A percentile compares a stretch with the other conserved stretches of the same genome.
Evolutionary conservation across 768 basidiomycete species (phyloP).

Genomic region (Rickenella mellea): DNA sequence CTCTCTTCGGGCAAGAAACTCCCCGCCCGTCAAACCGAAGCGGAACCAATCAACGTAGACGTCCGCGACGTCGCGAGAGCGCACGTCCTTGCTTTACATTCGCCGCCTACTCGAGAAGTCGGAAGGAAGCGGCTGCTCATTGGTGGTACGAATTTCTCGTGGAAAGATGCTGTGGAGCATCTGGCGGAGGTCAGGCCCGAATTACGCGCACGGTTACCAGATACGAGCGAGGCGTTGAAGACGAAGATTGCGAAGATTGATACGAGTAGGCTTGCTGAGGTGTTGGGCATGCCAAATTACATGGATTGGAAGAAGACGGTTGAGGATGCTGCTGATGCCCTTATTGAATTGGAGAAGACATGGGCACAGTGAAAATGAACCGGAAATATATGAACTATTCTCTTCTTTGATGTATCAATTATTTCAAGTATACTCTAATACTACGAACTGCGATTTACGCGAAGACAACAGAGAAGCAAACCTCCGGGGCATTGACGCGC

Average conservation of each 20-base stretch:
- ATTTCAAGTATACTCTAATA: too few species aligned
- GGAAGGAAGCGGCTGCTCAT: constrained; percentile 16
- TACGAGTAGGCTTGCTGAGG: not conserved
- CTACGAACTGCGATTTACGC: too few species aligned
- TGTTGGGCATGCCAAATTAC: not conserved
- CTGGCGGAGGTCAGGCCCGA: constrained; percentile 14
- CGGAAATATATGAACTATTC: too few species aligned
- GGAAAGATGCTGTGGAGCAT: constrained; percentile 15
- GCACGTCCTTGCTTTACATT: constrained; percentile 17
- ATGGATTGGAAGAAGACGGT: not conserved
- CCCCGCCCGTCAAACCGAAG: not conserved
- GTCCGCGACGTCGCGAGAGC: constrained; percentile 24
- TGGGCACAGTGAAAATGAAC: not conserved
- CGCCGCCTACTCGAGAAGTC: not conserved
- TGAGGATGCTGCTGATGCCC: not conserved
- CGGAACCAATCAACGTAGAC: constrained; percentile 10
- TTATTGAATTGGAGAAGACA: not conserved
- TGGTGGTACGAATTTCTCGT: constrained; percentile 15
- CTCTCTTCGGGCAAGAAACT: not conserved
- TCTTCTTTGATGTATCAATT: too few species aligned
- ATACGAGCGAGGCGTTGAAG: not conserved
- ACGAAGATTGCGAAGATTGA: not conserved
- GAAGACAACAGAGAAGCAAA: too few species aligned
- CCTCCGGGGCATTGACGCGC: too few species aligned
- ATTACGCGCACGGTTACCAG: constrained; percentile 12